Evolutionary conservation across 768 basidiomycete genomes (phyloP).

Genomic region (Suillus subaureus): DNA sequence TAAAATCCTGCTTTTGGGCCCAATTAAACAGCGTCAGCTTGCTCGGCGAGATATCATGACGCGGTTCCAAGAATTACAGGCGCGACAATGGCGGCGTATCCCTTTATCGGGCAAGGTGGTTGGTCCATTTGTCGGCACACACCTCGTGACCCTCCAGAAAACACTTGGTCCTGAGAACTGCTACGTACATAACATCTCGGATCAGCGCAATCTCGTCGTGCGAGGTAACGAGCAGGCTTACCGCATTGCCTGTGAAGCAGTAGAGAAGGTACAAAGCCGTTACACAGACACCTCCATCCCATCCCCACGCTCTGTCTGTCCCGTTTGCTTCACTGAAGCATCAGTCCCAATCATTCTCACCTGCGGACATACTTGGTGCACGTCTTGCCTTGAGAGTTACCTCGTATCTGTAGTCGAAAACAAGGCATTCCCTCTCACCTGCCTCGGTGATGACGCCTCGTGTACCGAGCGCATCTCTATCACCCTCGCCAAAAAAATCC

Average conservation of each 20-base stretch:
- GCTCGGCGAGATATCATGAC: conserved; percentile 49
- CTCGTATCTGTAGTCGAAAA: conserved; percentile 58
- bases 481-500: conserved; percentile 46
- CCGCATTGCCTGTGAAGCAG: conserved; percentile 40
- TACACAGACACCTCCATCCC: conserved; percentile 22
- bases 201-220: conserved; percentile 46
- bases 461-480: conserved; percentile 64
- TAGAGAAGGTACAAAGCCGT: conserved; percentile 39
- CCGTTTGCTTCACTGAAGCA: conserved; percentile 68
- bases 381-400: conserved; percentile 59
- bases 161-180: conserved; percentile 62
- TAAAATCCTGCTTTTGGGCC: conserved; percentile 55
- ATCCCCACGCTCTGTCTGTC: conserved; percentile 43
- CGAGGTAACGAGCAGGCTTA: conserved; percentile 52
- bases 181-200: conserved; percentile 41
- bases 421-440: conserved; percentile 69
- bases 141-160: conserved; percentile 47
- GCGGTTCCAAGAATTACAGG: conserved; percentile 46
- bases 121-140: conserved; percentile 47
- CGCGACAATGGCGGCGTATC: conserved; percentile 45
- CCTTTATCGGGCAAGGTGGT: conserved; percentile 49
- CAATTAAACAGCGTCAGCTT: conserved; percentile 38
- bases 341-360: conserved; percentile 51
- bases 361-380: conserved; percentile 75
- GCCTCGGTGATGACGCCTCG: conserved; percentile 64